Base-by-base conservation (phyloP, 768 basidiomycete species). In the Tephrocybe sp. region DNA sequence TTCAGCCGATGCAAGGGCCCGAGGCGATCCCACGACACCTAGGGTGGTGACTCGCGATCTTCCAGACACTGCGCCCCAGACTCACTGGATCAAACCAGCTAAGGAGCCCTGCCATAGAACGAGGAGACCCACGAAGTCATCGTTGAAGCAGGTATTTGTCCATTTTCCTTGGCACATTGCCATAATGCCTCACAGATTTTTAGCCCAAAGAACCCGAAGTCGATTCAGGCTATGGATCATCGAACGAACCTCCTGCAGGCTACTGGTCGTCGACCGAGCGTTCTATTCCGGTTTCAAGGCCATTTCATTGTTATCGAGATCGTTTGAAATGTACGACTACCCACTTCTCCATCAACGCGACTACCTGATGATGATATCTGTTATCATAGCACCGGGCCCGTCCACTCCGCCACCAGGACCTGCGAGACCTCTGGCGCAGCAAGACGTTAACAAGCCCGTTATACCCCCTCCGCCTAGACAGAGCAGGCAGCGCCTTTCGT, bases 21-120 rank as follows among this genome's bases (percentile, higher is more conserved):
- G 53, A 53, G 52, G 52, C 36, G 61, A 65, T 35, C 70, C 71
- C 19, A 65, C 67, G 53, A 70, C 70, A 2, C 70, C 71, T 6
- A 65, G 63, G 53, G 0, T 33, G 10, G 35, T 23, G 14, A 33
- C 43, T 19, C 22, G 35, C 10, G 43, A 51, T 35, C 50, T 51
- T 23, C 50, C 50, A n/a, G 36, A 51, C 55, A 34, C 56, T 52
- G 30, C 22, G 4, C 22, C 45, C n/a, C 9, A 7, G 26, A 16
- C 48, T 11, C 14, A 35, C 50, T 59, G 40, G 32, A 20, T 35
- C 9, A 31, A 44, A 20, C 58, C 64, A 12, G 53, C 60, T 47
- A 30, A 56, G 20, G 51, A 59, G 41, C 57, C 60, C 26, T 52
- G 40, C n/a, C 59, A 52, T 16, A 33, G 55, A 12, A 53, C 57